Evolutionary conservation across 1,284 basidiomycete species (phyloP), one percentile per base, ranked within the genome.

Genomic region (Austropuccinia psidii): DNA sequence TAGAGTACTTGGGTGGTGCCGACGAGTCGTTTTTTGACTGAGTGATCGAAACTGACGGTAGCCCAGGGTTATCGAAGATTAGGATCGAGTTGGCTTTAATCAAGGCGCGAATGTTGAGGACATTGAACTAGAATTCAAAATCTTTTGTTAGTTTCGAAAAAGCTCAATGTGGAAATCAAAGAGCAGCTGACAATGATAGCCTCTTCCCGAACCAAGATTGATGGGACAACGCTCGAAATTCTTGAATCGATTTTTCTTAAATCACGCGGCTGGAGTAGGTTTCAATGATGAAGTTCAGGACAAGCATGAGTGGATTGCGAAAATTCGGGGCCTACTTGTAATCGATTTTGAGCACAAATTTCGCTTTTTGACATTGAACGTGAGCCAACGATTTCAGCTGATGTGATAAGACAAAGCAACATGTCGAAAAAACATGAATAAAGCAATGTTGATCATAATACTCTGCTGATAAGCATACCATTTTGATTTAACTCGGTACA

Each of bases 201-300:
- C 80, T 91, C 88, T 78, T 88, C 88, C 75, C 95, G 86, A 50
- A 91, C 87, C 55, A 98, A 85, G 78, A 98, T 96, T 45, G 92
- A 93, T 37, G 95, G 94, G 17, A 98, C 91, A 72, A 95, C 86
- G 81, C 94, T 96, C 24, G 93, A 93, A 74, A 94, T 87, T 76
- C 93, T 85, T 15, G 91, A 93, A 83, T 98, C 95, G 78, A 98
- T 92, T 83, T 97, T 97, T 73, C 95, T 89, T 50, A 98, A 84
- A 83, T 98, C 95, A 84, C 95, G 89, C 76, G 93, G 90, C 90
- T 97, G 74, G 27, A n/a, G 39, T 37, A 54, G 4, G 4, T 57
- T n/a, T n/a, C n/a, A 21, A 47, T 24, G 41, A 24, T 7, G 1
- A 19, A 64, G 13, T 11, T 33, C 19, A 66, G 77, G 77, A 31